phyloP scores from a whole-genome alignment of 2,329 filamentous ascomycete genomes.

The Rhynchosporium graminicola region DNA sequence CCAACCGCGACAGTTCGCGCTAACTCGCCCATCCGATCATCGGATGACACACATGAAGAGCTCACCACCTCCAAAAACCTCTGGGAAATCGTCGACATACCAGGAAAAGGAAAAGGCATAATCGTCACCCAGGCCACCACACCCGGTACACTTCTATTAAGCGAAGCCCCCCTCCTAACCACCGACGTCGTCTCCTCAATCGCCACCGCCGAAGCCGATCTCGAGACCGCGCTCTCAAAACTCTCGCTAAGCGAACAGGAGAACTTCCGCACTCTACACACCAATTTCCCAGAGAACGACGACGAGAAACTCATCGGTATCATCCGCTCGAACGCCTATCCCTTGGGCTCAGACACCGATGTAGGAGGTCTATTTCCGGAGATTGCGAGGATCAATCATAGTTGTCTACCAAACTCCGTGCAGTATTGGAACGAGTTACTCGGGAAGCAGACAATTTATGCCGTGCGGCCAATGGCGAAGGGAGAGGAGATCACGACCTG shows the following conservation, averaged over 20 bases:
- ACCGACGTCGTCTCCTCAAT: conserved; percentile 32
- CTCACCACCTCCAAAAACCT: conserved; percentile 13
- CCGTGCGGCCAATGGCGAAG: conserved; percentile 28
- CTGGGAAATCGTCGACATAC: conserved; percentile 31
- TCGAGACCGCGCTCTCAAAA: conserved; percentile 29
- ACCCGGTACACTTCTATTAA: conserved; percentile 38
- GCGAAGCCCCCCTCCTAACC: conserved; percentile 37
- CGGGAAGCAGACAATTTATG: conserved; percentile 31
- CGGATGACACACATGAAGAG: background rate
- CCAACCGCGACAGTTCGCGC: conserved; percentile 25
- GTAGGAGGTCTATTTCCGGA: conserved; percentile 33
- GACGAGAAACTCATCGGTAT: conserved; percentile 33
- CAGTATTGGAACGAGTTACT: conserved; percentile 34
- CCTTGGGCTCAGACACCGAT: conserved; percentile 30
- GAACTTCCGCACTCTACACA: conserved; percentile 36
- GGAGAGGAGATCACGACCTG: conserved; percentile 34
- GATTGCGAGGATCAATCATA: conserved; percentile 37
- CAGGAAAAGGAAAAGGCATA: conserved; percentile 36
- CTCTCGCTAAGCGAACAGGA: conserved; percentile 30
- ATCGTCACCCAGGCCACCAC: conserved; percentile 32
- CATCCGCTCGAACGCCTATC: conserved; percentile 36
- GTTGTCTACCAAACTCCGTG: conserved; percentile 34
- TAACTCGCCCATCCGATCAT: conserved; percentile 6
- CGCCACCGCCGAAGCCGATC: conserved; percentile 30
- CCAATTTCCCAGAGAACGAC: conserved; percentile 33